These are phyloP conservation scores for Przewalskia tangutica DNA, from an alignment of 257 asterid species.

Conservation along the genomic window DNA sequence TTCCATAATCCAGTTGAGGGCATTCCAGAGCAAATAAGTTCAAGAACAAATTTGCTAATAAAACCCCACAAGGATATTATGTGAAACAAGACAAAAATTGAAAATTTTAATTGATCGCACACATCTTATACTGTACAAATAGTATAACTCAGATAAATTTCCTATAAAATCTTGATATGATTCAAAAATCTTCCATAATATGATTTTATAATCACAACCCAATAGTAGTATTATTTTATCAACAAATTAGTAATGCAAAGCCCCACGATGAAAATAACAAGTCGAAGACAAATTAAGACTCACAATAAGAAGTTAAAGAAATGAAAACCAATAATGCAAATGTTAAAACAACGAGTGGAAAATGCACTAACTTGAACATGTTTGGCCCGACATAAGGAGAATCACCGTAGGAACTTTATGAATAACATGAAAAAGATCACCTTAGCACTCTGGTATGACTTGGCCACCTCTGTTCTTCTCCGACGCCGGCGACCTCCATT, in stretches of 20 bases:
- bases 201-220: background rate
- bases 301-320: background rate
- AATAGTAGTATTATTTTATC: background rate
- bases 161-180: background rate
- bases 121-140: background rate
- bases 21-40: too few relatives aligned
- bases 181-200: background rate
- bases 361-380: conserved; percentile 57
- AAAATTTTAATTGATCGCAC: too few relatives aligned
- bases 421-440: conserved; percentile 43
- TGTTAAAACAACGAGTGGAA: background rate
- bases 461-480: conserved; percentile 40
- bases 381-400: conserved; percentile 89
- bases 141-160: background rate
- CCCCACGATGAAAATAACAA: background rate
- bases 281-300: background rate
- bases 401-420: conserved; percentile 76
- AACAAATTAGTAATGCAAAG: background rate
- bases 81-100: too few relatives aligned
- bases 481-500: conserved; percentile 41
- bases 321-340: background rate
- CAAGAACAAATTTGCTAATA: too few relatives aligned
- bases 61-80: too few relatives aligned
- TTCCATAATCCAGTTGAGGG: too few relatives aligned
- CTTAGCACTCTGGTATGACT: conserved; percentile 18